Percentiles rank a stretch among this genome's conserved stretches.
Evolutionary conservation across 2,329 filamentous ascomycete species (phyloP).

Genomic region (Colletotrichum falcatum): DNA sequence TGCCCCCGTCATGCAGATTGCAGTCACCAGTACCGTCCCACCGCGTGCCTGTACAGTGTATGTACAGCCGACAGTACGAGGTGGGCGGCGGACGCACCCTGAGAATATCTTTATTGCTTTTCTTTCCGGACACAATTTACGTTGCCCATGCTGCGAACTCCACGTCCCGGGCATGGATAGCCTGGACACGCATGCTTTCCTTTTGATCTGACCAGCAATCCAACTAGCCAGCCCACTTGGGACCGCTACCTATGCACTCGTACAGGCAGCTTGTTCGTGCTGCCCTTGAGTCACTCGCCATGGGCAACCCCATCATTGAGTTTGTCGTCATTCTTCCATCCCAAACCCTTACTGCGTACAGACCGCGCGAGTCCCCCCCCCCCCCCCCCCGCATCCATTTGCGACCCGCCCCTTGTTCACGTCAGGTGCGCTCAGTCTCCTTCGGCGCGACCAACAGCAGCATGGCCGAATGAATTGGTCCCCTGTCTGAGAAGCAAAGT

Average conservation of each 20-base stretch:
- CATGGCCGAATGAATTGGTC: constrained; percentile 20
- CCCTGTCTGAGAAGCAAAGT: constrained; percentile 10
- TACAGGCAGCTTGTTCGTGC: constrained; percentile 6
- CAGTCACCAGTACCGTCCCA: neutral
- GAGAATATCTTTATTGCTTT: constrained; percentile 33
- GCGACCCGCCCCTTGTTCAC: constrained; percentile 19
- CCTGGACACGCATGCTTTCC: constrained; percentile 20
- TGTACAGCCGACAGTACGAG: neutral
- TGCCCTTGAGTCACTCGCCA: neutral
- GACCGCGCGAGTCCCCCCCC: neutral
- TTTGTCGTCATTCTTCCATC: constrained; percentile 1
- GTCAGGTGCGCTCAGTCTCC: constrained; percentile 11
- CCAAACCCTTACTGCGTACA: neutral
- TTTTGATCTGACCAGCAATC: neutral
- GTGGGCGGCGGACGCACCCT: constrained; percentile 5
- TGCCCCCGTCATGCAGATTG: constrained; percentile 8
- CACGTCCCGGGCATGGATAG: constrained; percentile 36
- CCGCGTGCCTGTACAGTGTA: constrained; percentile 7
- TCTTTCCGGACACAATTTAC: constrained; percentile 24
- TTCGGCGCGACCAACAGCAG: neutral
- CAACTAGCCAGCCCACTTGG: constrained; percentile 6
- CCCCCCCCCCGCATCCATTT: neutral
- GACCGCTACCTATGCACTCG: too few species aligned
- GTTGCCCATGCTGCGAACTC: constrained; percentile 29
- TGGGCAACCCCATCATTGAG: neutral